Percentiles rank a stretch among this genome's conserved stretches.
Evolutionary conservation across 164 flowering plant species (phyloP).

Genomic region (Aristolochia fimbriata): DNA sequence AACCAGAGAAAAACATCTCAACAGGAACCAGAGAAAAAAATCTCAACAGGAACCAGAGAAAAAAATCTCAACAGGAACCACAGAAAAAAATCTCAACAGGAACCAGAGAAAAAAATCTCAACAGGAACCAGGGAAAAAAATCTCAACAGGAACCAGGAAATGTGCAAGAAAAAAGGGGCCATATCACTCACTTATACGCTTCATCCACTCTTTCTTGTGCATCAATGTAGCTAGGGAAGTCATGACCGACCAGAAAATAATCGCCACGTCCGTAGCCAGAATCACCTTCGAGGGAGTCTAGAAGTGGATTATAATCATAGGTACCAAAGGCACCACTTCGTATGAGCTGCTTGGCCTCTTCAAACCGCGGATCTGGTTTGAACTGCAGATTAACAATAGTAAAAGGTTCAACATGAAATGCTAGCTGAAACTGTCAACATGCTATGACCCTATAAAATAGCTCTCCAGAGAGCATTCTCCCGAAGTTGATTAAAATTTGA

Average conservation of each 20-base stretch:
- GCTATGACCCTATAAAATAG: too few species aligned
- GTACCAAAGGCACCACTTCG: constrained; percentile 88
- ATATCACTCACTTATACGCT: constrained; percentile 86
- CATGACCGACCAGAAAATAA: constrained; percentile 92
- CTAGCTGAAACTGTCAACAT: too few species aligned
- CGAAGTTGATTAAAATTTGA: too few species aligned
- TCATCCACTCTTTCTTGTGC: constrained; percentile 83
- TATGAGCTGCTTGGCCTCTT: constrained; percentile 81
- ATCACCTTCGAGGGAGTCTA: constrained; percentile 88
- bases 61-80: not conserved
- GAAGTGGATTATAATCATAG: constrained; percentile 87
- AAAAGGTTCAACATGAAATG: not conserved
- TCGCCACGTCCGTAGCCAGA: constrained; percentile 95
- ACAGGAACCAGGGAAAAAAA: not conserved
- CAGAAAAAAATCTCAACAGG: not conserved
- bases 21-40: not conserved
- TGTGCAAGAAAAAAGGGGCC: constrained; percentile 1
- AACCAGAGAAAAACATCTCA: not conserved
- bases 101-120: not conserved
- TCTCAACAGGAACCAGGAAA: not conserved
- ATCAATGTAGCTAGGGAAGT: constrained; percentile 87
- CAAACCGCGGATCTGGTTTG: constrained; percentile 90
- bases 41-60: too few species aligned
- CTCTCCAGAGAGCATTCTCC: too few species aligned
- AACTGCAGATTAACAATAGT: constrained; percentile 37